Evolutionary conservation across 2,329 filamentous ascomycete genomes (phyloP), one percentile per base, ranked within the genome.

Genomic region (Trichoderma koningiopsis): DNA sequence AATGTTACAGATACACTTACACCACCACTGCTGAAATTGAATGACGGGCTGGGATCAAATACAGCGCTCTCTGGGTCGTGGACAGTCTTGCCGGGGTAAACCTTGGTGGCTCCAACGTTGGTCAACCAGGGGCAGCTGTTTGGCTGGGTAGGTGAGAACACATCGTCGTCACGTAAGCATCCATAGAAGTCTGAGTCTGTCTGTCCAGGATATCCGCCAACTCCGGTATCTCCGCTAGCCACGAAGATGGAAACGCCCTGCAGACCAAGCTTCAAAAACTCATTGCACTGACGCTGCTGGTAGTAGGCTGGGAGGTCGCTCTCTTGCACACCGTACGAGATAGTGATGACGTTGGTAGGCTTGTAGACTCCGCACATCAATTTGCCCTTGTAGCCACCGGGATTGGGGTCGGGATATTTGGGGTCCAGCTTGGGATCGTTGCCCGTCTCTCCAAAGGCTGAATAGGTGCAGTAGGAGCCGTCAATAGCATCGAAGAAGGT

Each of bases 401-500:
- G n/a, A 77, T 78, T 75, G 3, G 80, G 77, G 71, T 86, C 81
- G 0, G 85, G 86, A 72, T 88, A 87, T 5, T 76, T 76, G 0
- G 85, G 84, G 71, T 88, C 86, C 7, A 85, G 14, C 1, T 29
- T 53, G 13, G 59, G 22, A 24, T 69, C 77, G 70, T 87, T 80
- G 14, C 85, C 85, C 0, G 79, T 83, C 72, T 85, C 81, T 58
- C 82, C 82, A 69, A 79, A 86, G 1, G 83, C 84, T n/a, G 78
- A 78, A 71, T 82, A 84, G 10, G 80, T 82, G 78, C 86, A 87
- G 76, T 87, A 87, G 59, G 81, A 82, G 4, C 83, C 84, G 71
- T 86, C 84, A 52, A 86, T 79, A 35, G 84, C 85, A 68, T 86
- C 84, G 55, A 84, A 79, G 74, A 86, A 84, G 37, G 82, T 84